These are phyloP conservation scores for Phytophthora cajani DNA, from an alignment of 352 stramenopile genomes.

Conservation along the genomic window DNA sequence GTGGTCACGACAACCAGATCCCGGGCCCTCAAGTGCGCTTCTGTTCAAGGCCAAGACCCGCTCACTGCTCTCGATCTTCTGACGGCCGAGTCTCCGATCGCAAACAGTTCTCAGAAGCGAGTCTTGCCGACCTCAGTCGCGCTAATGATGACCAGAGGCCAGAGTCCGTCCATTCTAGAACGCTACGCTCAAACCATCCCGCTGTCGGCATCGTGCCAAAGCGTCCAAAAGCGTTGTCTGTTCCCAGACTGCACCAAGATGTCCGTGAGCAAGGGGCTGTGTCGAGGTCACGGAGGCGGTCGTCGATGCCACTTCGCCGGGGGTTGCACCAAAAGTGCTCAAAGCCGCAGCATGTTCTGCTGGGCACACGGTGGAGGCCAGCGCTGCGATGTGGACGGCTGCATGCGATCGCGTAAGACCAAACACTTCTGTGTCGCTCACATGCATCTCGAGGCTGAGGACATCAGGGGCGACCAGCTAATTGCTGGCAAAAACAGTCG, in stretches of 20 bases:
- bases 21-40: not conserved
- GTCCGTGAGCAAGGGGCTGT: slow-evolving; percentile 69
- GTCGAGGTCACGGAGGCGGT: slow-evolving; percentile 69
- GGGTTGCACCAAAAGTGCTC: slow-evolving; percentile 69
- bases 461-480: not conserved
- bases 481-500: slow-evolving; percentile 19
- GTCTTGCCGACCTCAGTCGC: slow-evolving; percentile 25
- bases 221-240: slow-evolving; percentile 67
- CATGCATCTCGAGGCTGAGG: slow-evolving; percentile 40
- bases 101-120: slow-evolving; percentile 4
- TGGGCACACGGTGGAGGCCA: slow-evolving; percentile 74
- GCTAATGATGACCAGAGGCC: slow-evolving; percentile 20
- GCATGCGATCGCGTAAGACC: slow-evolving; percentile 72
- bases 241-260: slow-evolving; percentile 68
- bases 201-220: slow-evolving; percentile 61
- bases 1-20: slow-evolving; percentile 7
- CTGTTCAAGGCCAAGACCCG: slow-evolving; percentile 10
- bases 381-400: slow-evolving; percentile 65
- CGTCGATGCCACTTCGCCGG: slow-evolving; percentile 63
- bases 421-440: slow-evolving; percentile 75
- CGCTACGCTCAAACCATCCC: slow-evolving; percentile 48
- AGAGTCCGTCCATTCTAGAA: slow-evolving; percentile 42
- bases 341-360: slow-evolving; percentile 75
- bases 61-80: slow-evolving; percentile 6
- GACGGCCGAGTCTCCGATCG: slow-evolving; percentile 1